Conservation (phyloP, 2,329 filamentous ascomycete genomes). For the Ophiostoma novo-ulmi region DNA sequence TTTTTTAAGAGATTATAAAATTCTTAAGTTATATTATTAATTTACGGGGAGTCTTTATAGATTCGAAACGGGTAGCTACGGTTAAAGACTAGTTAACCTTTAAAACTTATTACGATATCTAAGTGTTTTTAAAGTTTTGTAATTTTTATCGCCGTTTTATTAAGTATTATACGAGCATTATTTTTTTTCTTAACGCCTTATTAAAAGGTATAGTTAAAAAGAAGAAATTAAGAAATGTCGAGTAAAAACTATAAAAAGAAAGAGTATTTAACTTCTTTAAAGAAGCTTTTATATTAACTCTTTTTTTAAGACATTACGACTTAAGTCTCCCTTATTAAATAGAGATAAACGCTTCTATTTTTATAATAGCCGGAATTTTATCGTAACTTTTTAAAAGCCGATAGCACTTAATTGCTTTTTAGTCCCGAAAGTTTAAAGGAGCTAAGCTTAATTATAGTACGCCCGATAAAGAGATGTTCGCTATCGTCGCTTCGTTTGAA, state of each 20-base stretch:
- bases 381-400: not conserved
- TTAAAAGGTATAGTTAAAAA: not conserved
- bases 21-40: not conserved
- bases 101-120: not conserved
- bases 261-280: not conserved
- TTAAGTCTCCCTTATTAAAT: not conserved
- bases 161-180: no score
- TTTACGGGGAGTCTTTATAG: not conserved
- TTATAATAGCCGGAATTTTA: not conserved
- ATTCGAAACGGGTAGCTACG: not conserved
- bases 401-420: not conserved
- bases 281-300: not conserved
- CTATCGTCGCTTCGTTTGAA: not conserved
- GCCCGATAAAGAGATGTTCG: not conserved
- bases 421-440: not conserved
- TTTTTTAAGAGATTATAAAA: not conserved
- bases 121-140: not conserved
- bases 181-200: not conserved
- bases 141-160: constrained; percentile 2
- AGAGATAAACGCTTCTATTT: not conserved
- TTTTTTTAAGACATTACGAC: no score
- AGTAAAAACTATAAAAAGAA: not conserved
- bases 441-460: not conserved
- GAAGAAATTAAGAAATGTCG: not conserved
- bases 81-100: not conserved